Evolutionary conservation across 192 early-diverging fungal species (phyloP), one percentile per base, ranked within the genome.

Genomic region (Coemansia guatemalensis): DNA sequence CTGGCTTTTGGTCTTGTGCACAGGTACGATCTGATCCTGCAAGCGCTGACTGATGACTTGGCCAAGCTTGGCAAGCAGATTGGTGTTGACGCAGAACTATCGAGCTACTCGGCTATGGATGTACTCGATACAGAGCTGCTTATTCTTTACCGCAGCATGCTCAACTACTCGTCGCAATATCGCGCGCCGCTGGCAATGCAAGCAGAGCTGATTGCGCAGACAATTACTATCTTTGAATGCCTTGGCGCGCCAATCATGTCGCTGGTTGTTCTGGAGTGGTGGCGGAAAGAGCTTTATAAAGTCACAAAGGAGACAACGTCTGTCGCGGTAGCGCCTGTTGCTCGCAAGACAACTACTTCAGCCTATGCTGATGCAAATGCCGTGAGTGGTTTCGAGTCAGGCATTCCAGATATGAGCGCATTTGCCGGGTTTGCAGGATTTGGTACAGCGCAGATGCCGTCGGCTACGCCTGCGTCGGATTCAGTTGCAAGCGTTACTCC

Each of bases 191-290:
- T 73, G 30, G 54, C 67, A 5, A 64, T 64, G 9, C 78, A 81
- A 48, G 74, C 73, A 11, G 70, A 81, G 39, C 73, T 81, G 2
- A 81, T 81, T 56, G 73, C 78, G 20, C 74, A 75, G 55, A 76
- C 78, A 0, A 76, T 76, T 30, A 81, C 78, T 0, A 81, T 81
- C n/a, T 81, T 81, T 33, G 78, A 81, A 58, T 81, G 74, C 48
- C 60, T 81, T 12, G 78, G 78, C 9, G 64, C 66, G 24, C 78
- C 78, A 3, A 58, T 81, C 41, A 81, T 81, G 78, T 71, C 78
- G 3, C 70, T 81, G 8, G 78, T 81, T 17, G 78, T 81, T 27
- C 64, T 81, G 4, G 74, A 81, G 39, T 81, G 78, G 78, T 81
- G 78, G 78, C 71, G 77, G 39, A 47, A 59, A 14, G 77, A 80